Evolutionary conservation across 257 asterid genomes (phyloP).

Genomic region (Marsdenia floribunda): DNA sequence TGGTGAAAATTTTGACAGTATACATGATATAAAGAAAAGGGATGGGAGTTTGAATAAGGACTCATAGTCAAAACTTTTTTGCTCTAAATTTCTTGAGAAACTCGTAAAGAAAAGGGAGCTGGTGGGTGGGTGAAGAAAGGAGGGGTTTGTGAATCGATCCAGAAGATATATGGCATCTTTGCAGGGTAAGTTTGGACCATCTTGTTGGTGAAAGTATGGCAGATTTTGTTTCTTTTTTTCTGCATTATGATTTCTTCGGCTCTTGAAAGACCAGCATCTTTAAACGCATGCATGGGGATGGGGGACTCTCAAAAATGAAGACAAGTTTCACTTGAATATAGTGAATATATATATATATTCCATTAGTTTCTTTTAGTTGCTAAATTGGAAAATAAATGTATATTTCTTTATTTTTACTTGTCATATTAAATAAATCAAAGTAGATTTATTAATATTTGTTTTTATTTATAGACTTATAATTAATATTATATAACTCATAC

Average conservation of each 20-base stretch:
- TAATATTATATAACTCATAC: no score
- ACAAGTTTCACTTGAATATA: not conserved
- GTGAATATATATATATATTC: no score
- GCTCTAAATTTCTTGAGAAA: not conserved
- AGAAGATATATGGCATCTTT: not conserved
- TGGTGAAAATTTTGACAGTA: no score
- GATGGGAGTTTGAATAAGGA: no score
- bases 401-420: no score
- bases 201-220: constrained; percentile 4
- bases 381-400: no score
- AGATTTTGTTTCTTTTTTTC: not conserved
- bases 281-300: constrained; percentile 1
- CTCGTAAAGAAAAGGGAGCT: not conserved
- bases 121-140: no score
- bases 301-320: not conserved
- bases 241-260: constrained; percentile 6
- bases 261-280: constrained; percentile 5
- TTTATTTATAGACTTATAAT: no score
- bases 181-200: not conserved
- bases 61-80: not conserved
- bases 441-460: no score
- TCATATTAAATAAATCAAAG: no score
- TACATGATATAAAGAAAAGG: no score
- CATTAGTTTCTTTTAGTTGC: no score
- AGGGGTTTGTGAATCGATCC: not conserved